Evolutionary conservation across 2,329 filamentous ascomycete genomes (phyloP).

Genomic region (Pseudocercospora fuligena): DNA sequence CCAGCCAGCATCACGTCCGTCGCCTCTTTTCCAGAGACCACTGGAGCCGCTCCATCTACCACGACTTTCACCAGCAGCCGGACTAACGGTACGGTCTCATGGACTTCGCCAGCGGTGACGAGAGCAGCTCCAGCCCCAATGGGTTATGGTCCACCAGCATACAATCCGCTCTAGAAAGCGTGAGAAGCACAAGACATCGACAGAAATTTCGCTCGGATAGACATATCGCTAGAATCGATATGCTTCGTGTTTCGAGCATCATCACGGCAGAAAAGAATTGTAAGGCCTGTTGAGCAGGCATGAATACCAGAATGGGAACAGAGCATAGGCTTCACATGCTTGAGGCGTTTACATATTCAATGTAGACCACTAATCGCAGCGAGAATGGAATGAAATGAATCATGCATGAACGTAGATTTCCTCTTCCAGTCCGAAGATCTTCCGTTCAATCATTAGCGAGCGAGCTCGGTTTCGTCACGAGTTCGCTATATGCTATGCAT

Average conservation of each 20-base stretch:
- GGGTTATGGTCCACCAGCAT: constrained; percentile 1
- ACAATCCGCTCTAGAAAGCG: constrained; percentile 4
- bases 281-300: constrained; percentile 18
- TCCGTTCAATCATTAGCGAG: neutral
- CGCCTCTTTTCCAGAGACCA: neutral
- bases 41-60: neutral
- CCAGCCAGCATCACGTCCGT: constrained; percentile 14
- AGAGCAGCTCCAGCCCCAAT: neutral
- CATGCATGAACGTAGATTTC: neutral
- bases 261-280: neutral
- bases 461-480: constrained; percentile 10
- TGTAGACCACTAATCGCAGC: constrained; percentile 10
- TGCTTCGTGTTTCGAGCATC: neutral
- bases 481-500: neutral
- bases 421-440: neutral
- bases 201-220: neutral
- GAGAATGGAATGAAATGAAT: neutral
- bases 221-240: constrained; percentile 8
- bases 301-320: constrained; percentile 12
- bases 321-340: constrained; percentile 7
- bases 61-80: constrained; percentile 6
- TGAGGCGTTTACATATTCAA: constrained; percentile 2
- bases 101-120: constrained; percentile 11
- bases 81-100: constrained; percentile 11
- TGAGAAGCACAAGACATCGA: neutral